phyloP scores from a whole-genome alignment of 495 filamentous ascomycete genomes.

The Penicillium parvum region DNA sequence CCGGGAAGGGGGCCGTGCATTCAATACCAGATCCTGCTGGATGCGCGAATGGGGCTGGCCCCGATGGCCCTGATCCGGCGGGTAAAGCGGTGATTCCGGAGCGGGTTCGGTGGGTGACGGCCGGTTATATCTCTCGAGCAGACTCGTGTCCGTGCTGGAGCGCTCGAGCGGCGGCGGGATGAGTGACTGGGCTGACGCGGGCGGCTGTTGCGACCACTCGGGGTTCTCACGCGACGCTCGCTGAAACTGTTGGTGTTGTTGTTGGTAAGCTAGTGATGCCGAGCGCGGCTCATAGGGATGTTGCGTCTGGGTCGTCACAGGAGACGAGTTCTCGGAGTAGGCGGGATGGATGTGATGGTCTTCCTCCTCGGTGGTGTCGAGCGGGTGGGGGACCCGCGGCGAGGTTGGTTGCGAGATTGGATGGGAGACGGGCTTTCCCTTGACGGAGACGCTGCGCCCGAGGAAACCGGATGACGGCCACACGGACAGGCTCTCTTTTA shows the following conservation, averaged over 20 bases:
- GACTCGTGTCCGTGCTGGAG: constrained; percentile 27
- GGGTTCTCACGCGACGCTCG: constrained; percentile 6
- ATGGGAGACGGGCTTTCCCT: constrained; percentile 18
- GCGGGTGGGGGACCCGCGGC: constrained; percentile 15
- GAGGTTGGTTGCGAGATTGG: constrained; percentile 24
- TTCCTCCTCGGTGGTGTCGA: constrained; percentile 29
- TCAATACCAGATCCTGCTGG: constrained; percentile 23
- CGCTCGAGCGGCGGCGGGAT: constrained; percentile 20
- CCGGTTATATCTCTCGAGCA: constrained; percentile 44
- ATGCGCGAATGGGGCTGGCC: constrained; percentile 8
- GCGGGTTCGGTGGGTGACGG: constrained; percentile 36
- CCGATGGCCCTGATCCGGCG: constrained; percentile 14
- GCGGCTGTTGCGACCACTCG: constrained; percentile 8
- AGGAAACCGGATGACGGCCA: constrained; percentile 20
- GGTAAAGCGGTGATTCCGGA: constrained; percentile 22
- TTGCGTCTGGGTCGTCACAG: background rate
- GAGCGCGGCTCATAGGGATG: constrained; percentile 13
- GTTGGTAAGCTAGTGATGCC: constrained; percentile 15
- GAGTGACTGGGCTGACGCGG: constrained; percentile 4
- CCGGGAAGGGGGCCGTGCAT: constrained; percentile 53
- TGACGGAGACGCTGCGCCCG: constrained; percentile 21
- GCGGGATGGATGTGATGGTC: constrained; percentile 23
- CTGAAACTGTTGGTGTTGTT: constrained; percentile 9
- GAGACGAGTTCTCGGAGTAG: constrained; percentile 13
- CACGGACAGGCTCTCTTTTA: constrained; percentile 13